These are phyloP conservation scores for Fusarium denticulatum DNA, from an alignment of 2,329 filamentous ascomycete species.

Conservation along the genomic window DNA sequence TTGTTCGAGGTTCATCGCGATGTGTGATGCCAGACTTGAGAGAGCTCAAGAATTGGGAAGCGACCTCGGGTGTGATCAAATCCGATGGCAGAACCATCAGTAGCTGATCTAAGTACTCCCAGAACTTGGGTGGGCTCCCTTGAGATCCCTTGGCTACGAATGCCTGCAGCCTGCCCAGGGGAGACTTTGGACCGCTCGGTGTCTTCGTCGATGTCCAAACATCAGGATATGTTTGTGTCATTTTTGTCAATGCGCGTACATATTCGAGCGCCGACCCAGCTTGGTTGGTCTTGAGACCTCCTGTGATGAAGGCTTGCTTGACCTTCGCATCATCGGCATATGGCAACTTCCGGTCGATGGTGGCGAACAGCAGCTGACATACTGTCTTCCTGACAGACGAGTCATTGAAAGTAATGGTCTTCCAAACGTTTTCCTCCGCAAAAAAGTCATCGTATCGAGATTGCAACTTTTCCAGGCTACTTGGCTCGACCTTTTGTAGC, in stretches of 20 bases:
- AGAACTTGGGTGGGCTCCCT: slow-evolving; percentile 76
- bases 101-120: slow-evolving; percentile 73
- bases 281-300: slow-evolving; percentile 78
- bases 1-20: slow-evolving; percentile 78
- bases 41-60: slow-evolving; percentile 70
- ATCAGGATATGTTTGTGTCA: slow-evolving; percentile 73
- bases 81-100: slow-evolving; percentile 67
- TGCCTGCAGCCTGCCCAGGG: slow-evolving; percentile 67
- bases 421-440: slow-evolving; percentile 72
- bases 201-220: slow-evolving; percentile 73
- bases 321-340: slow-evolving; percentile 61
- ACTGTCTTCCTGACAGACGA: slow-evolving; percentile 60
- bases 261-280: slow-evolving; percentile 78
- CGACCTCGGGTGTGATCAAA: slow-evolving; percentile 57
- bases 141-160: slow-evolving; percentile 89
- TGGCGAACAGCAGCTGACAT: slow-evolving; percentile 61
- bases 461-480: slow-evolving; percentile 68
- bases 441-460: slow-evolving; percentile 74
- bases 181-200: slow-evolving; percentile 60
- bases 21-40: slow-evolving; percentile 76
- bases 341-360: slow-evolving; percentile 60
- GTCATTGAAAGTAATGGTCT: slow-evolving; percentile 71
- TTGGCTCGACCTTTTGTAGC: slow-evolving; percentile 57
- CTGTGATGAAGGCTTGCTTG: slow-evolving; percentile 71
- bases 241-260: slow-evolving; percentile 69